Evolutionary conservation across 1,284 basidiomycete species (phyloP).

Genomic region (Irpex sp.): DNA sequence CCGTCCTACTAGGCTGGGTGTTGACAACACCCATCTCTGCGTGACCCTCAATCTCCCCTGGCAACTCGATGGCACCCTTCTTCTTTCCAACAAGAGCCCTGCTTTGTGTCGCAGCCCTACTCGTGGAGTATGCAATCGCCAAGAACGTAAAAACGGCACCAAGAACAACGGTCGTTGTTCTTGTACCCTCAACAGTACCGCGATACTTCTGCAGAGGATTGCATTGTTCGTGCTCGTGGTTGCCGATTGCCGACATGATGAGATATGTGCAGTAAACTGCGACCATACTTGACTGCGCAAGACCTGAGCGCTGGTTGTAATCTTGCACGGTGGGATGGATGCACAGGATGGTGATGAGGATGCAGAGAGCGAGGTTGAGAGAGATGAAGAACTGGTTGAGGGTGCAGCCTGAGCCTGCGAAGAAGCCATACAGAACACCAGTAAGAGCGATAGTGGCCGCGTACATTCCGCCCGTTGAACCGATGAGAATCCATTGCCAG

Average conservation of each 20-base stretch:
- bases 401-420: slow-evolving; percentile 82
- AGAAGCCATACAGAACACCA: slow-evolving; percentile 88
- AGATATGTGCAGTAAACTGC: slow-evolving; percentile 97
- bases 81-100: slow-evolving; percentile 83
- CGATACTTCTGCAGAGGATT: slow-evolving; percentile 76
- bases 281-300: slow-evolving; percentile 96
- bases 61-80: slow-evolving; percentile 60
- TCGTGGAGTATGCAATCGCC: slow-evolving; percentile 97
- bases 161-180: slow-evolving; percentile 85
- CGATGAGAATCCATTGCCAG: slow-evolving; percentile 96
- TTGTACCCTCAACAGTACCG: slow-evolving; percentile 60
- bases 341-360: slow-evolving; percentile 82
- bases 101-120: slow-evolving; percentile 92
- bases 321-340: slow-evolving; percentile 90
- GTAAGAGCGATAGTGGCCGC: slow-evolving; percentile 81
- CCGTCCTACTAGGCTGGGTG: slow-evolving; percentile 83
- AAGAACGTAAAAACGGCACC: slow-evolving; percentile 97
- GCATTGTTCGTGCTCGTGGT: slow-evolving; percentile 83
- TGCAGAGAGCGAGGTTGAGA: slow-evolving; percentile 82
- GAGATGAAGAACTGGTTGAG: slow-evolving; percentile 96
- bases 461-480: slow-evolving; percentile 91
- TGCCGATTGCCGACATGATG: slow-evolving; percentile 90
- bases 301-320: slow-evolving; percentile 89
- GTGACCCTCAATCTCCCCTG: slow-evolving; percentile 51
- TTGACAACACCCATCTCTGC: slow-evolving; percentile 75